These are phyloP conservation scores for Exophiala dermatitidis DNA, from an alignment of 2,329 filamentous ascomycete genomes.

Conservation along the genomic window DNA sequence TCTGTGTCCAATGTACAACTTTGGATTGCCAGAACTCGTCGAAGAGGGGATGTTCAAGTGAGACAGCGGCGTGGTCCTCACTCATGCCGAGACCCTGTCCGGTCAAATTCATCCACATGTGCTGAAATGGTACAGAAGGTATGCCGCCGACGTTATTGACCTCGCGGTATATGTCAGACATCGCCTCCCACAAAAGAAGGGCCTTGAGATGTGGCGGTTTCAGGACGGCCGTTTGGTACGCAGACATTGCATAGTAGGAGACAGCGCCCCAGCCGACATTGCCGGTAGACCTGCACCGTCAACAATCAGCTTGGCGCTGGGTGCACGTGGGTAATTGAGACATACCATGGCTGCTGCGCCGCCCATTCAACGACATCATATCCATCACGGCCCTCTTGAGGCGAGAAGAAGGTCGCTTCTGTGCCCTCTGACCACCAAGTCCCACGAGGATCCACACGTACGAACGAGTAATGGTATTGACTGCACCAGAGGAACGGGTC, in stretches of 20 bases:
- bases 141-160: slow-evolving; percentile 2
- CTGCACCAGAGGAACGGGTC: slow-evolving; percentile 2
- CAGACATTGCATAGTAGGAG: slow-evolving; percentile 5
- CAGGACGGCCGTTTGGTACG: slow-evolving; percentile 1
- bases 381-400: slow-evolving; percentile 7
- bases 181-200: slow-evolving; percentile 2
- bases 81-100: slow-evolving; percentile 2
- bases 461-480: slow-evolving; percentile 1
- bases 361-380: slow-evolving; percentile 14
- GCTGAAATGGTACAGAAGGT: slow-evolving; percentile 1
- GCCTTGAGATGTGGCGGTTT: slow-evolving; percentile 3
- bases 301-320: background rate
- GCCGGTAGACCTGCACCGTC: background rate
- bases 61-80: slow-evolving; percentile 2
- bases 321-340: background rate
- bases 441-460: slow-evolving; percentile 2
- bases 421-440: slow-evolving; percentile 2
- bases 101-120: slow-evolving; percentile 4
- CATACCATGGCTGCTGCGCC: slow-evolving; percentile 8
- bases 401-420: slow-evolving; percentile 4
- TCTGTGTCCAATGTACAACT: background rate
- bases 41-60: slow-evolving; percentile 1
- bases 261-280: slow-evolving; percentile 2
- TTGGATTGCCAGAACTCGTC: slow-evolving; percentile 3
- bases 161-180: slow-evolving; percentile 3